Base-by-base conservation (phyloP, 345 rosid species). In the Ricinus communis region DNA sequence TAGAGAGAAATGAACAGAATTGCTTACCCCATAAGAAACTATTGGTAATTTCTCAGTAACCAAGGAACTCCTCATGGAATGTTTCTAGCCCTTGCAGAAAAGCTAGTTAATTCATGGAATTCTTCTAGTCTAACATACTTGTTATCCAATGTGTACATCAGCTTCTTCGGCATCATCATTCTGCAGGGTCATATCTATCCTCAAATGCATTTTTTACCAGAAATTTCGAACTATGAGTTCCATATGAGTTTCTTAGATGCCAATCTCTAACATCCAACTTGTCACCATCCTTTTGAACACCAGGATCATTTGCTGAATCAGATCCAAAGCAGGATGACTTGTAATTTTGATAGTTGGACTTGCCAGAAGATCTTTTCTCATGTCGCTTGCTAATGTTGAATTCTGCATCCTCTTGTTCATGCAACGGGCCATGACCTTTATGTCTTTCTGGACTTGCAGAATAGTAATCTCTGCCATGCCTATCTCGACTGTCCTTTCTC, bases 141-240 rank as follows among this genome's bases (percentile, higher is more conserved):
- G 62, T 15, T 21, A 49, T 43, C 66, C 53, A 40, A 22, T 27
- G 65, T 61, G 40, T 49, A 52, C 60, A 73, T 81, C 72, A 65
- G 62, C 81, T 77, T 76, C 82, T 31, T 77, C 64, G 30, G 45
- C 10, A 59, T 84, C 81, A 45, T 55, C 80, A 87, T 77, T 76
- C 84, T 55, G 57, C 78, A 65, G 97, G 99, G 82, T 86, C 79
- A 76, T 95, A 90, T 80, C 99, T 81, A 84, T 92, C 97, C 57
- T 82, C 90, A 84, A 90, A 90, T 65, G 74, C 74, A 76, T 76
- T 73, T 47, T 80, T 76, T 21, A 47, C 71, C 57, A 18, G 21
- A 51, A 73, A 27, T 49, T 76, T 73, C 54, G 82, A 71, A 68
- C 58, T 67, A 60, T 46, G 75, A 56, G 80, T 71, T 18, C 69